Evolutionary conservation across 371 early-diverging fungal species (phyloP).

Genomic region (Mortierella sp.): DNA sequence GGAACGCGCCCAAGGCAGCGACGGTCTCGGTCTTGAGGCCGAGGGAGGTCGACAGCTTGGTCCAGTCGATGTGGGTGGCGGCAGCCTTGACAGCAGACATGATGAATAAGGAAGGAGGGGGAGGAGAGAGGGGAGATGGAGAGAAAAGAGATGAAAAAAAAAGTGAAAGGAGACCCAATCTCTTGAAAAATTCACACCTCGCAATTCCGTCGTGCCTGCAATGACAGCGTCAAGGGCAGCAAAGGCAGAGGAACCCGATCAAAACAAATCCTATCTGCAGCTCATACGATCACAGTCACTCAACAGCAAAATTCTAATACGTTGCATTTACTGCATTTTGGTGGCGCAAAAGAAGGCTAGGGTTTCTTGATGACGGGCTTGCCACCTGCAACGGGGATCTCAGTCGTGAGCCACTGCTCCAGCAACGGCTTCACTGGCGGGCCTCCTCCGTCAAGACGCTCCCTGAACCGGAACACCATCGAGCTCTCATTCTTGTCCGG

Average conservation of each 20-base stretch:
- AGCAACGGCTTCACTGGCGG: constrained; percentile 69
- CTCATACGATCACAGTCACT: background rate
- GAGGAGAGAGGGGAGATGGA: background rate
- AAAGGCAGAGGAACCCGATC: background rate
- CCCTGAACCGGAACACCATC: constrained; percentile 68
- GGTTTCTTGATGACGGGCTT: constrained; percentile 1
- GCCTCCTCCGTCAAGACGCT: constrained; percentile 69
- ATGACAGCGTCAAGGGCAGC: background rate
- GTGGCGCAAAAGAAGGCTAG: background rate
- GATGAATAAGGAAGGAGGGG: constrained; percentile 26
- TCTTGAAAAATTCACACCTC: background rate
- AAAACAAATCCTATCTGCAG: constrained; percentile 4
- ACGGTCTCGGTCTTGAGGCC: constrained; percentile 90
- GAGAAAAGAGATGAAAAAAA: background rate
- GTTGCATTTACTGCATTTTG: background rate
- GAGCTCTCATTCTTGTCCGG: constrained; percentile 58
- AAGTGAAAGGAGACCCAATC: background rate
- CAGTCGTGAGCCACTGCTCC: constrained; percentile 66
- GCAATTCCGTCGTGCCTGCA: background rate
- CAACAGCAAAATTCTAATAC: background rate
- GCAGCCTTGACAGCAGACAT: constrained; percentile 71
- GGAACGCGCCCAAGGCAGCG: constrained; percentile 90
- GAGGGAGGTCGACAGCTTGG: constrained; percentile 86
- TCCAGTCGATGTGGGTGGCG: constrained; percentile 87
- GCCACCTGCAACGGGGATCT: constrained; percentile 40